Evolutionary conservation across 805 yeast species (phyloP).

Genomic region (Dipodascus albidus): DNA sequence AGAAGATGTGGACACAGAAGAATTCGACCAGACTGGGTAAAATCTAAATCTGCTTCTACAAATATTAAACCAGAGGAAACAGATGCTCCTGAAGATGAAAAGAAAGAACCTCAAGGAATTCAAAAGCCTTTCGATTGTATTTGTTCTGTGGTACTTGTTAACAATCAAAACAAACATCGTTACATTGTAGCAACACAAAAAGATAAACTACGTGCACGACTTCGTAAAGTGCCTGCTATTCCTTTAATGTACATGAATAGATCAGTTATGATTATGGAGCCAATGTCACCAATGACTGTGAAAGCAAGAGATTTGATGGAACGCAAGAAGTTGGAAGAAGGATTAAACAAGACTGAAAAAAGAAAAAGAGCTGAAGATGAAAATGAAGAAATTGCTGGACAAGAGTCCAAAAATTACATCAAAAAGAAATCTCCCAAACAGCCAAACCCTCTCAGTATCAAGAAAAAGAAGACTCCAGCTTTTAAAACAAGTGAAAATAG

Average conservation of each 20-base stretch:
- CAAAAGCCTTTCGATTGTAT: slow-evolving; percentile 59
- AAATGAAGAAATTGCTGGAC: slow-evolving; percentile 13
- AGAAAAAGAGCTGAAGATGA: slow-evolving; percentile 14
- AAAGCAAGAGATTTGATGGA: slow-evolving; percentile 42
- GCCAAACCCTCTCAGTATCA: slow-evolving; percentile 86
- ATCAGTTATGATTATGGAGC: slow-evolving; percentile 94
- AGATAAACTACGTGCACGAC: slow-evolving; percentile 48
- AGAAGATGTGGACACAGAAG: slow-evolving; percentile 84
- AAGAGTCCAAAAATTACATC: slow-evolving; percentile 15
- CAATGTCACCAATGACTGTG: slow-evolving; percentile 63
- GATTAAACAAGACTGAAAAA: slow-evolving; percentile 58
- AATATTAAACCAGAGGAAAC: background rate
- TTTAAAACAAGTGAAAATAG: slow-evolving; percentile 11
- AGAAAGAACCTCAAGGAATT: slow-evolving; percentile 2
- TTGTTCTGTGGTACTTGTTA: slow-evolving; percentile 50
- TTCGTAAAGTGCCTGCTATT: slow-evolving; percentile 77
- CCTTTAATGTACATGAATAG: slow-evolving; percentile 82
- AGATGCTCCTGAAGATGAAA: background rate
- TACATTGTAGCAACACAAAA: slow-evolving; percentile 84
- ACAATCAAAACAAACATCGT: slow-evolving; percentile 75
- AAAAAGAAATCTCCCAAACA: slow-evolving; percentile 49
- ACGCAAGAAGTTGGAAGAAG: slow-evolving; percentile 55
- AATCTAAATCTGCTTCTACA: too few species aligned
- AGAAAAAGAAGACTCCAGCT: slow-evolving; percentile 46
- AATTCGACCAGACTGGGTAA: slow-evolving; percentile 7